These are phyloP conservation scores for Hapsidospora chrysogenum DNA, from an alignment of 495 filamentous ascomycete genomes.

Conservation along the genomic window DNA sequence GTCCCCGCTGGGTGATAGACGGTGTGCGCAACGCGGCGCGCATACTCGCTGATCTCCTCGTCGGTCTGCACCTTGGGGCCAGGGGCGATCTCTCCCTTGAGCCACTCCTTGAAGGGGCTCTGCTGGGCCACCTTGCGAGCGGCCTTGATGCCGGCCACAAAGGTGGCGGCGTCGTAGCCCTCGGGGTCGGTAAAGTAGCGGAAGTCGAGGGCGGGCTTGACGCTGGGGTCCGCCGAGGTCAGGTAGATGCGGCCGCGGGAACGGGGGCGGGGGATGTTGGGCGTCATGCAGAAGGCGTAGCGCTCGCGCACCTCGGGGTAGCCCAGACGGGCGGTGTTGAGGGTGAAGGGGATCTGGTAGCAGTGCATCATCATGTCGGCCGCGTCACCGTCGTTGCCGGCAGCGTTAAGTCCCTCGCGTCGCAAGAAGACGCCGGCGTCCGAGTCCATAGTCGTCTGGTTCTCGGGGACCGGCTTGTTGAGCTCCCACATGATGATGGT, in stretches of 20 bases:
- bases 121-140: slow-evolving; percentile 21
- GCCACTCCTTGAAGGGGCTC: slow-evolving; percentile 22
- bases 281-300: slow-evolving; percentile 82
- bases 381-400: slow-evolving; percentile 44
- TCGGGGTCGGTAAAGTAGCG: slow-evolving; percentile 75
- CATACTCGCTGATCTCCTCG: slow-evolving; percentile 46
- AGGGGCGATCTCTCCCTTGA: slow-evolving; percentile 21
- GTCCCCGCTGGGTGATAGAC: slow-evolving; percentile 80
- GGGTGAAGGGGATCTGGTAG: slow-evolving; percentile 72
- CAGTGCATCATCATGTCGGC: slow-evolving; percentile 85
- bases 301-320: slow-evolving; percentile 46
- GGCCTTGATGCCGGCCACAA: slow-evolving; percentile 33
- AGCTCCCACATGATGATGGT: slow-evolving; percentile 9
- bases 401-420: slow-evolving; percentile 46
- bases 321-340: slow-evolving; percentile 55
- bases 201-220: slow-evolving; percentile 75
- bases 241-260: slow-evolving; percentile 58
- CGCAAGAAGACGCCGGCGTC: slow-evolving; percentile 75
- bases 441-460: slow-evolving; percentile 37
- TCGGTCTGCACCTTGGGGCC: slow-evolving; percentile 26
- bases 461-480: slow-evolving; percentile 10
- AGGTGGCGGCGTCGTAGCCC: slow-evolving; percentile 49
- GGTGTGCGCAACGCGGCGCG: slow-evolving; percentile 57
- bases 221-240: slow-evolving; percentile 47
- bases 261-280: slow-evolving; percentile 72